A percentile compares a stretch with the other conserved stretches of the same genome.
These are phyloP conservation scores for Areca catechu DNA, from an alignment of 176 grass and related monocot genomes.

Conservation along the genomic window DNA sequence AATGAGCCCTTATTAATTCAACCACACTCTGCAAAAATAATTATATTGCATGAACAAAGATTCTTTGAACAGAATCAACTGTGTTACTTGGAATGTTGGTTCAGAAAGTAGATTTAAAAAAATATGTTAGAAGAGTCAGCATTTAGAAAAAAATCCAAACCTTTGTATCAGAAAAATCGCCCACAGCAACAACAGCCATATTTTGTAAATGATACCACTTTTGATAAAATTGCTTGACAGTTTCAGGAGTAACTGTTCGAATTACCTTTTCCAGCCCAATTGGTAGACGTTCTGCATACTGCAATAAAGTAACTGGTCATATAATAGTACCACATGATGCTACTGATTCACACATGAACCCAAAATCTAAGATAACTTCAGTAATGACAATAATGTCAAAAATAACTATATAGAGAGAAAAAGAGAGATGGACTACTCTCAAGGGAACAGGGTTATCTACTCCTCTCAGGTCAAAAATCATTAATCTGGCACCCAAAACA, in stretches of 20 bases:
- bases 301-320: constrained; percentile 26
- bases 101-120: too few relatives aligned
- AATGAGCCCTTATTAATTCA: constrained; percentile 93
- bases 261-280: constrained; percentile 96
- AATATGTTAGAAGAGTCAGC: too few relatives aligned
- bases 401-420: too few relatives aligned
- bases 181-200: constrained; percentile 93
- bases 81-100: too few relatives aligned
- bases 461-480: too few relatives aligned
- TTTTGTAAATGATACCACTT: constrained; percentile 98
- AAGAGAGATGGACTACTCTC: too few relatives aligned
- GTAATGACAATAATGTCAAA: too few relatives aligned
- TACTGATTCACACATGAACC: too few relatives aligned
- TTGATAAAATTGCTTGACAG: constrained; percentile 64
- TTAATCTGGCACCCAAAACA: too few relatives aligned
- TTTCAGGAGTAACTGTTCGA: constrained; percentile 67
- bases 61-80: too few relatives aligned
- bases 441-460: too few relatives aligned
- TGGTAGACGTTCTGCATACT: constrained; percentile 93
- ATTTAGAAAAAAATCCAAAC: constrained; percentile 24
- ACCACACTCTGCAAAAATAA: constrained; percentile 54
- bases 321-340: background rate
- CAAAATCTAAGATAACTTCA: too few relatives aligned
- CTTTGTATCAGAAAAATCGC: constrained; percentile 81
- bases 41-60: background rate